These are phyloP conservation scores for Chlamydomonas incerta DNA, from an alignment of 139 green algal species.

Conservation along the genomic window DNA sequence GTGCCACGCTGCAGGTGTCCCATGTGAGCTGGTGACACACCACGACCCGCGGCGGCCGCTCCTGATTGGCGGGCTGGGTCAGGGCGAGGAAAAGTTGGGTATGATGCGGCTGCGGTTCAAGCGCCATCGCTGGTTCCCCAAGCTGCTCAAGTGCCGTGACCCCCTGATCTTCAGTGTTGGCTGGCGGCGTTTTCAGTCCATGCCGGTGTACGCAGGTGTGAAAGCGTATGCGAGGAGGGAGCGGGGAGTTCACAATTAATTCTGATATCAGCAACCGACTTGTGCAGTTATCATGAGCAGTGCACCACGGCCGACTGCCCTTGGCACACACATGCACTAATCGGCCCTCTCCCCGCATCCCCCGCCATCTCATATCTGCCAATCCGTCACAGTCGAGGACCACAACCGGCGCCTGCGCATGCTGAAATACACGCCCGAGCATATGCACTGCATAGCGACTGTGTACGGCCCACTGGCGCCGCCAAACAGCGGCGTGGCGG, in stretches of 20 bases:
- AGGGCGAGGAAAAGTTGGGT: conserved; percentile 86
- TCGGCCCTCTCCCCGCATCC: background rate
- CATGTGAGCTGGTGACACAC: conserved; percentile 90
- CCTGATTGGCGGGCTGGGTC: conserved; percentile 87
- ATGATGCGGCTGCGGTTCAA: conserved; percentile 72
- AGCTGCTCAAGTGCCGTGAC: conserved; percentile 93
- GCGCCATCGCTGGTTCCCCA: conserved; percentile 73
- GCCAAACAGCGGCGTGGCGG: conserved; percentile 83
- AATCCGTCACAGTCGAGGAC: conserved; percentile 89
- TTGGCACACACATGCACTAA: no score
- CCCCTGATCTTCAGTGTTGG: conserved; percentile 93
- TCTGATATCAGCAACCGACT: no score
- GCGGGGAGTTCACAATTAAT: no score
- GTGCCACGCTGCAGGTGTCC: conserved; percentile 83
- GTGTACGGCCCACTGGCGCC: conserved; percentile 88
- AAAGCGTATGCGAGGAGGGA: no score
- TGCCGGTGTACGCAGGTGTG: conserved; percentile 88
- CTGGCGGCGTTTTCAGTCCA: conserved; percentile 95
- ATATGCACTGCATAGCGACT: conserved; percentile 95
- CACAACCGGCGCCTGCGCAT: conserved; percentile 88
- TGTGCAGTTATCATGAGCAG: no score
- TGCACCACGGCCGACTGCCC: no score
- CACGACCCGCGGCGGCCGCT: conserved; percentile 87
- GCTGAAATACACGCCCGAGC: conserved; percentile 98
- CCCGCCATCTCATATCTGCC: background rate